A percentile compares a stretch with the other conserved stretches of the same genome.
phyloP scores from a whole-genome alignment of 345 rosid species.

The Hevea brasiliensis region DNA sequence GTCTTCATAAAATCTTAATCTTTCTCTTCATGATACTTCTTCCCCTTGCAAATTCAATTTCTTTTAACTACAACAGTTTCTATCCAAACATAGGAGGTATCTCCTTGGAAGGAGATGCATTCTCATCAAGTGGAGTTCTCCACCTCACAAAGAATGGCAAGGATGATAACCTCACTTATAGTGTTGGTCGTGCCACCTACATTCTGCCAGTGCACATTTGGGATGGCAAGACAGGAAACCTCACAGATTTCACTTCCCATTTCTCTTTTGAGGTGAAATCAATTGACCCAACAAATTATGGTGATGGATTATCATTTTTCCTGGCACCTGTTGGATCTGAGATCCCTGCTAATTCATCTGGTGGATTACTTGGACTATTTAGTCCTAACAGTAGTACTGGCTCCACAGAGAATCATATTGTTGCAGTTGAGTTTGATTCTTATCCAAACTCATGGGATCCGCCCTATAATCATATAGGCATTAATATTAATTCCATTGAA shows the following conservation, averaged over 20 bases:
- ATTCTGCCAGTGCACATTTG: conserved; percentile 39
- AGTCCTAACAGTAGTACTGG: conserved; percentile 3
- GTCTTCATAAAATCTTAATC: background rate
- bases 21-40: conserved; percentile 8
- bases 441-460: conserved; percentile 42
- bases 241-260: conserved; percentile 45
- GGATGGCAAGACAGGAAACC: conserved; percentile 34
- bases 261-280: conserved; percentile 42
- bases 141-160: conserved; percentile 40
- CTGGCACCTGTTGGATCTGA: conserved; percentile 38
- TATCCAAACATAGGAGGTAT: conserved; percentile 24
- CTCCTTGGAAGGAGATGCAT: conserved; percentile 38
- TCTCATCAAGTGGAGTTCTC: conserved; percentile 19
- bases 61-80: conserved; percentile 35
- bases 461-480: conserved; percentile 43
- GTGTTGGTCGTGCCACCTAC: conserved; percentile 46
- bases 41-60: conserved; percentile 27
- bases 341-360: conserved; percentile 37
- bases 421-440: conserved; percentile 55
- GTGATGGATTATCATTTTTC: too few species aligned
- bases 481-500: conserved; percentile 43
- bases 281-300: too few species aligned
- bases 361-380: conserved; percentile 44
- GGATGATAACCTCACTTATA: conserved; percentile 22
- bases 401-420: conserved; percentile 27